Evolutionary conservation across 768 basidiomycete species (phyloP), one percentile per base, ranked within the genome.

Genomic region (Leccinum arenicola): DNA sequence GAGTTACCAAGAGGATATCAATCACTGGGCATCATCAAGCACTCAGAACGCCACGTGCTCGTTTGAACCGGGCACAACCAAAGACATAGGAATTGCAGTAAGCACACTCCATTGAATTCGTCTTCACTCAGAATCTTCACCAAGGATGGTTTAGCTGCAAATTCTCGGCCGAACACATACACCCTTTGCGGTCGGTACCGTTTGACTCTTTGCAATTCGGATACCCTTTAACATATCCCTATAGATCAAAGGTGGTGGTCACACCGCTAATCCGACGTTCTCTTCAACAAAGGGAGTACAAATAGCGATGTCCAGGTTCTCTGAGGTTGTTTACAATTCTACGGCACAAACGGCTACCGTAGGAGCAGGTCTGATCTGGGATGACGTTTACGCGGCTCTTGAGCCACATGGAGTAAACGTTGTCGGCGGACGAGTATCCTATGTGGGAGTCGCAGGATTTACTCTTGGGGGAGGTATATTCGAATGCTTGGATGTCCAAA

Each of bases 191-290:
- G 69, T 67, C 10, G 15, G 68, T 59, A 27, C 38, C 14, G 3
- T 19, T 43, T 14, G 70, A 19, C 19, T 45, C 12, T 17, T 6
- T 35, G 15, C 1, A 23, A 25, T 2, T 21, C 6, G 7, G 12
- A 2, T 27, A 8, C 6, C 4, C n/a, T 2, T 36, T 27, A 2
- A 25, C 12, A 21, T n/a, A 2, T 33, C 14, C 25, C 11, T 23
- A 49, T 4, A 85, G 85, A 76, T 87, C 29, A 87, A 85, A 68
- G 80, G 84, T 27, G 84, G 85, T 8, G 86, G 86, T 1, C 86
- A 87, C 61, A 55, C 79, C 0, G 58, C 75, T 0, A 86, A 86
- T 60, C 80, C 76, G 0, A 80, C 80, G 0, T 85, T 84, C 59
- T 84, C 84, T 0, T 87, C 86, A 0, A 86, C 85, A 0, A 50